A percentile compares a stretch with the other conserved stretches of the same genome.
phyloP scores from a whole-genome alignment of 2,329 filamentous ascomycete genomes.

The Diaporthe humulicola region DNA sequence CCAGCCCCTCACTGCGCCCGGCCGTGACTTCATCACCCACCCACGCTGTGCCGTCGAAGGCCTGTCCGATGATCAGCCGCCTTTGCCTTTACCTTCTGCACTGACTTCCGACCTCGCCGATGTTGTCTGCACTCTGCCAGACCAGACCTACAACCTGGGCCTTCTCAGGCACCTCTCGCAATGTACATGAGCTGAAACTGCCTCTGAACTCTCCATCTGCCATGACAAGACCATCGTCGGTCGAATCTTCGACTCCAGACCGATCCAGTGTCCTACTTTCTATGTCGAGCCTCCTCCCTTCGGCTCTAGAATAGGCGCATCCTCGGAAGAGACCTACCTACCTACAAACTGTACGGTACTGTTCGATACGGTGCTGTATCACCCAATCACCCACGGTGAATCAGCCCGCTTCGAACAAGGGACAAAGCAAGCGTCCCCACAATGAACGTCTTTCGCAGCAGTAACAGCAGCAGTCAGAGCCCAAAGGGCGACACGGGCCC shows the following conservation, averaged over 20 bases:
- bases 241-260: slow-evolving; percentile 18
- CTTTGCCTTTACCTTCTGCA: neutral
- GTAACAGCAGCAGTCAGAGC: neutral
- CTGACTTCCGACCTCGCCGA: slow-evolving; percentile 20
- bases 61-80: slow-evolving; percentile 13
- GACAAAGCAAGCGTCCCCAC: neutral
- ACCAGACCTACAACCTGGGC: neutral
- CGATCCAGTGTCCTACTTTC: slow-evolving; percentile 16
- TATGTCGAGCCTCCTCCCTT: slow-evolving; percentile 23
- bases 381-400: neutral
- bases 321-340: slow-evolving; percentile 11
- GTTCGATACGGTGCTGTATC: neutral
- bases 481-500: slow-evolving; percentile 18
- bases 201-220: slow-evolving; percentile 4
- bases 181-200: slow-evolving; percentile 14
- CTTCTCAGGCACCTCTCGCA: neutral
- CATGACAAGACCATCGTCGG: neutral
- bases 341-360: neutral
- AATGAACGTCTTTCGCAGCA: slow-evolving; percentile 32
- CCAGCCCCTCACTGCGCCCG: slow-evolving; percentile 22
- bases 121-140: neutral
- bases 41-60: neutral
- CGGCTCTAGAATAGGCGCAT: slow-evolving; percentile 22
- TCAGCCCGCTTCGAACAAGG: slow-evolving; percentile 1
- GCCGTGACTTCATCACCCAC: slow-evolving; percentile 31